Conservation (phyloP, 768 basidiomycete genomes). For the Boletus vermiculosoides region DNA sequence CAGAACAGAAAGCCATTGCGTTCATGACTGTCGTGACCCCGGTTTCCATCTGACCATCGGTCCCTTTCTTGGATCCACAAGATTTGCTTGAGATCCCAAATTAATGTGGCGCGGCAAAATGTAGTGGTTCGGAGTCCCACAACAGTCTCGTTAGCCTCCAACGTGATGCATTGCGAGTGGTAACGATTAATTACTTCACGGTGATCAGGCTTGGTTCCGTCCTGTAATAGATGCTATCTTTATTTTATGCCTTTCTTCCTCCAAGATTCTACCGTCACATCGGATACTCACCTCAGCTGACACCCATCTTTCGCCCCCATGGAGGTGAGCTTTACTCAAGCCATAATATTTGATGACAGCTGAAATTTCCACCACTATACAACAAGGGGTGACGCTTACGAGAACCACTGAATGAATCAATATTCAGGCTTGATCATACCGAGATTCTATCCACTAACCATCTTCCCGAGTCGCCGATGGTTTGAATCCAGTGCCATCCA, state of each 20-base stretch:
- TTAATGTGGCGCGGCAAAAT: not conserved
- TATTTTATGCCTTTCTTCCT: not conserved
- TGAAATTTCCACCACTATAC: not conserved
- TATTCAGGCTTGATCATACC: not conserved
- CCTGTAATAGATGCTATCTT: not conserved
- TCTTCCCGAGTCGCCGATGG: not conserved
- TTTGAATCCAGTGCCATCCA: not conserved
- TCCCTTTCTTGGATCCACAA: not conserved
- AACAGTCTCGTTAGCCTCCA: not conserved
- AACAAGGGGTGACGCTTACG: not conserved
- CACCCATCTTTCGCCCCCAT: not conserved
- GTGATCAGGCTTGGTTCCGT: not conserved
- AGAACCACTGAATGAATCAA: no score
- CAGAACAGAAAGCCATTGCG: conserved; percentile 19
- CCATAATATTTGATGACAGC: not conserved
- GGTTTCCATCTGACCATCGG: not conserved
- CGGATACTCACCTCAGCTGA: not conserved
- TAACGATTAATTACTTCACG: not conserved
- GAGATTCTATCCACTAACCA: not conserved
- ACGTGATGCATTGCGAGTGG: not conserved
- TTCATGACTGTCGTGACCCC: not conserved
- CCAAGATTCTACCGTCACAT: not conserved
- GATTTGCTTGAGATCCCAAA: not conserved
- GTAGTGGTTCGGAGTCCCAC: not conserved
- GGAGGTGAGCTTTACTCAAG: not conserved